Evolutionary conservation across 768 basidiomycete genomes (phyloP).

Genomic region (Candolleomyces eurysporus): DNA sequence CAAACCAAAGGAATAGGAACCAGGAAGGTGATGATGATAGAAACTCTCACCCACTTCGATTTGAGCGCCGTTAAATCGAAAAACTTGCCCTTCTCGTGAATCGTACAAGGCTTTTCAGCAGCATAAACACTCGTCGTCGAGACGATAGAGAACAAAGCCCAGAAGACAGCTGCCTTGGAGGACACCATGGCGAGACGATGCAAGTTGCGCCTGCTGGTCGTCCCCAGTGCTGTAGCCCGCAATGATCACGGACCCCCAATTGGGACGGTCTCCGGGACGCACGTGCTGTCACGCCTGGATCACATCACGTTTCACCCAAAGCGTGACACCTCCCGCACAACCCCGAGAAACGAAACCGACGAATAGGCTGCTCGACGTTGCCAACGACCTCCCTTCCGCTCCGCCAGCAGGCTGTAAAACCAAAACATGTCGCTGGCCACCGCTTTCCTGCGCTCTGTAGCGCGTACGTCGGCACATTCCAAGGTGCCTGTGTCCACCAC

Average conservation of each 20-base stretch:
- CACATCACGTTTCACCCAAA: background rate
- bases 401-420: constrained; percentile 37
- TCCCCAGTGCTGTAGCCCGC: background rate
- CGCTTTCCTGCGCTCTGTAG: constrained; percentile 59
- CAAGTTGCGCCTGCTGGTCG: too few relatives aligned
- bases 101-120: constrained; percentile 63
- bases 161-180: background rate
- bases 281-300: constrained; percentile 4
- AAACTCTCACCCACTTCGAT: constrained; percentile 41
- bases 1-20: constrained; percentile 1
- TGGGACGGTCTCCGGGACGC: background rate
- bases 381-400: constrained; percentile 17
- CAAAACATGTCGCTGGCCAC: constrained; percentile 56
- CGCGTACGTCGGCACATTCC: constrained; percentile 33
- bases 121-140: constrained; percentile 8
- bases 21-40: constrained; percentile 6
- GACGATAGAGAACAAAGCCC: background rate
- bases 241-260: background rate
- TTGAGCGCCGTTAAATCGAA: constrained; percentile 68
- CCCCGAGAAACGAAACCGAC: background rate
- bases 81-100: constrained; percentile 52
- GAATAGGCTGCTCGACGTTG: constrained; percentile 8
- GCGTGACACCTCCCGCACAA: constrained; percentile 5
- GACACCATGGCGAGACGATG: background rate
- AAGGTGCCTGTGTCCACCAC: too few relatives aligned